Conservation (phyloP, 257 asterid genomes). For the Rhazya stricta region DNA sequence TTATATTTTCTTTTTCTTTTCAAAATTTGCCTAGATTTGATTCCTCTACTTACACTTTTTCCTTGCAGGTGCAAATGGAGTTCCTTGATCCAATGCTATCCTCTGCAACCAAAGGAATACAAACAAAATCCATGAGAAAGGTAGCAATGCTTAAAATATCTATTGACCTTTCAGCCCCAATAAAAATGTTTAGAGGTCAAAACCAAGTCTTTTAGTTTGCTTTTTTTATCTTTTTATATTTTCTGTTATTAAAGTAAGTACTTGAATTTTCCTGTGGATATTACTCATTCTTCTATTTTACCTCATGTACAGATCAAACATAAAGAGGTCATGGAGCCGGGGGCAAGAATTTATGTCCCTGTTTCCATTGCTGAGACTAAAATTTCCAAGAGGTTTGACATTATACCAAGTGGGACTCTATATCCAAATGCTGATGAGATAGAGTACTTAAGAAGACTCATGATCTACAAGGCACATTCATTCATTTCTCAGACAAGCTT, state of each 20-base stretch:
- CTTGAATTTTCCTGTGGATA: neutral
- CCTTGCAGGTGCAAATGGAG: constrained; percentile 60
- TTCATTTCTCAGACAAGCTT: constrained; percentile 7
- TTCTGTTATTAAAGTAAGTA: neutral
- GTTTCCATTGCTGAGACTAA: constrained; percentile 69
- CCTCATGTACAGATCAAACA: constrained; percentile 53
- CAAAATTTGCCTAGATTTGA: neutral
- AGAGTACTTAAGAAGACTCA: constrained; percentile 71
- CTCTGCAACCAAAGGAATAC: constrained; percentile 23
- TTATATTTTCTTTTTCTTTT: constrained; percentile 4
- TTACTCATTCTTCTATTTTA: constrained; percentile 8
- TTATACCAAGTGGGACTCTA: constrained; percentile 76
- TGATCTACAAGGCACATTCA: constrained; percentile 66
- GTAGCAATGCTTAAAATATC: constrained; percentile 29
- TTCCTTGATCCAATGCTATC: constrained; percentile 26
- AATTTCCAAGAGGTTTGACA: constrained; percentile 74
- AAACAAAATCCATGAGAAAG: constrained; percentile 44
- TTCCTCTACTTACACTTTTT: neutral
- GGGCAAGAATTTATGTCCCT: constrained; percentile 60
- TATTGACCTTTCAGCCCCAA: neutral
- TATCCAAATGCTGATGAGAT: constrained; percentile 97
- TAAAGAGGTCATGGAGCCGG: constrained; percentile 62
- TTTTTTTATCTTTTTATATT: neutral
- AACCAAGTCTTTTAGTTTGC: neutral
- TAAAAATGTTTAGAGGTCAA: neutral